A percentile compares a stretch with the other conserved stretches of the same genome.
These are phyloP conservation scores for Citrus unshiu DNA, from an alignment of 345 rosid species.

Conservation along the genomic window DNA sequence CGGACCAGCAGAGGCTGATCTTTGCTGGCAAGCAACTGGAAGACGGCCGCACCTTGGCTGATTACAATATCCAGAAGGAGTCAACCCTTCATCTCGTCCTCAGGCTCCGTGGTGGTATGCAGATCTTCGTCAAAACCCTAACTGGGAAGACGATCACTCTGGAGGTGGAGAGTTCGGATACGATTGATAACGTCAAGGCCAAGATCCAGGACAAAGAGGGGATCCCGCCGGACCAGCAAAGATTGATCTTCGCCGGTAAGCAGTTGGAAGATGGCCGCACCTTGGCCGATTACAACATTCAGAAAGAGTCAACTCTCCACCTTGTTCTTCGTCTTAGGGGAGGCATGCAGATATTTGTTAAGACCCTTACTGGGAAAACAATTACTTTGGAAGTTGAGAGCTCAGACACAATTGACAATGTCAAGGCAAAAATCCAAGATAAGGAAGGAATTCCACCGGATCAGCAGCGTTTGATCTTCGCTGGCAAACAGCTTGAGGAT, in stretches of 20 bases:
- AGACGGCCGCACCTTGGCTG: slow-evolving; percentile 15
- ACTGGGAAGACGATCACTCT: slow-evolving; percentile 10
- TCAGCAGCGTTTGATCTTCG: slow-evolving; percentile 6
- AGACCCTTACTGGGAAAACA: slow-evolving; percentile 7
- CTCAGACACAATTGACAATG: slow-evolving; percentile 2
- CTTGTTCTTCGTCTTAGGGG: slow-evolving; percentile 10
- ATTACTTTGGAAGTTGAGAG: slow-evolving; percentile 12
- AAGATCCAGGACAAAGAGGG: slow-evolving; percentile 18
- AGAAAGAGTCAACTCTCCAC: slow-evolving; percentile 13
- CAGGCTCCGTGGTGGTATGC: slow-evolving; percentile 13
- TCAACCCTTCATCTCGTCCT: slow-evolving; percentile 11
- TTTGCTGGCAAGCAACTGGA: slow-evolving; percentile 16
- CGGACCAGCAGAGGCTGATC: slow-evolving; percentile 11
- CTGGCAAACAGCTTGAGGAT: slow-evolving; percentile 7
- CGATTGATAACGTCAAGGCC: slow-evolving; percentile 15
- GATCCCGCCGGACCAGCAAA: slow-evolving; percentile 14
- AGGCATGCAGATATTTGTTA: slow-evolving; percentile 12
- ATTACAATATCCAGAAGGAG: slow-evolving; percentile 13
- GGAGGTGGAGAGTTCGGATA: slow-evolving; percentile 14
- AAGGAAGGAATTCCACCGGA: slow-evolving; percentile 7
- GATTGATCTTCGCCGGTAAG: slow-evolving; percentile 13
- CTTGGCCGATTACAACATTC: slow-evolving; percentile 12
- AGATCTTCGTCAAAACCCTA: slow-evolving; percentile 13
- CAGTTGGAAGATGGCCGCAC: slow-evolving; percentile 13
- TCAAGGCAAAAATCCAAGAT: slow-evolving; percentile 7